phyloP scores from a whole-genome alignment of 345 rosid species.

The Brassica rapa region DNA sequence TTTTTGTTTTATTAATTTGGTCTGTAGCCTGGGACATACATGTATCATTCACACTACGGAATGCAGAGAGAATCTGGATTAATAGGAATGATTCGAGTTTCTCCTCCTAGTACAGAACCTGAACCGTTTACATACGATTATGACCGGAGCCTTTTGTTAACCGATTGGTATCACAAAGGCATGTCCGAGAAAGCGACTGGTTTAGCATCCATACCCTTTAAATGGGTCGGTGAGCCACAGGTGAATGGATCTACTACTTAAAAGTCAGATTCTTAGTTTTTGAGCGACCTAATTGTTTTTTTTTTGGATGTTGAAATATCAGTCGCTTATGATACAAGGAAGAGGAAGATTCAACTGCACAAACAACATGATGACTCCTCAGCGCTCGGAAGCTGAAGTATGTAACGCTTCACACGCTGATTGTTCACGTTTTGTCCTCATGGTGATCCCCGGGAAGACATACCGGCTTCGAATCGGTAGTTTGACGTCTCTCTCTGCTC shows the following conservation, averaged over 20 bases:
- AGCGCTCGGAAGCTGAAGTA: not conserved
- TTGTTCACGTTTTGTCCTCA: conserved; percentile 47
- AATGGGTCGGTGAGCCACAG: conserved; percentile 86
- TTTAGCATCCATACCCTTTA: conserved; percentile 55
- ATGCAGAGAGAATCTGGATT: conserved; percentile 79
- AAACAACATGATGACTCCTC: not conserved
- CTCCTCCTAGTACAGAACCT: conserved; percentile 43
- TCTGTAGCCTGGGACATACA: conserved; percentile 66
- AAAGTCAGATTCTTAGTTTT: not conserved
- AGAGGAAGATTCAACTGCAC: conserved; percentile 72
- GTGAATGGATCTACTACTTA: conserved; percentile 29
- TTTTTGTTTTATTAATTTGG: not conserved
- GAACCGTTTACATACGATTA: conserved; percentile 70
- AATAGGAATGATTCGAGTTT: conserved; percentile 66
- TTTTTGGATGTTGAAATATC: not conserved
- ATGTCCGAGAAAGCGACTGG: conserved; percentile 62
- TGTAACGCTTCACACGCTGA: conserved; percentile 58
- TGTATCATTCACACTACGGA: conserved; percentile 79
- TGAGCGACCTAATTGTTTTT: not conserved
- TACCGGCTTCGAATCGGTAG: conserved; percentile 63
- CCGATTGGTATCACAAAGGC: conserved; percentile 75
- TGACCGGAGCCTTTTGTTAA: conserved; percentile 64
- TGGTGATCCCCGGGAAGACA: conserved; percentile 60
- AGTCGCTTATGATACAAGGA: conserved; percentile 76
- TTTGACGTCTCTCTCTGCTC: conserved; percentile 63